Evolutionary conservation across 345 rosid genomes (phyloP), one percentile per base, ranked within the genome.

Genomic region (Salix caprea): DNA sequence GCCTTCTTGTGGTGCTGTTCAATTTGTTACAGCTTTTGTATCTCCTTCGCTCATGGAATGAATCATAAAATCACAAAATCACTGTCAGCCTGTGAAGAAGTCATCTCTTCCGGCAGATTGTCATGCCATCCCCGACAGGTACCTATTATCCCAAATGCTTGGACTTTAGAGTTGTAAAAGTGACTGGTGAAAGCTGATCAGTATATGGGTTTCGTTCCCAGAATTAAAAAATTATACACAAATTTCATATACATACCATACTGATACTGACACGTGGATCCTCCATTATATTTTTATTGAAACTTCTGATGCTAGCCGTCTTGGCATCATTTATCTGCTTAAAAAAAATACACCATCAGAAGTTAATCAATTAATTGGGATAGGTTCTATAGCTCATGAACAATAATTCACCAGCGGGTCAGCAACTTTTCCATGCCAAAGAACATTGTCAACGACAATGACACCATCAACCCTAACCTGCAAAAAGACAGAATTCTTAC

Each of bases 341-440:
- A 71, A 26, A 23, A 73, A 72, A 70, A 42, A 70, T 76, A 66
- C 37, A 36, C 10, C 24, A 79, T n/a, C 13, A 68, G 13, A 69
- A 37, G 26, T 42, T 70, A 71, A 72, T 8, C 42, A 54, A 19
- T 50, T 74, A 32, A 39, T 54, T n/a, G 12, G 13, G 69, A 48
- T 14, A 75, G 68, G 52, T 32, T 60, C 64, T 48, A 71, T 19
- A 40, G 69, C 28, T 32, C 21, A 70, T 19, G 34, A 46, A 23
- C n/a, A 75, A 48, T 6, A 48, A 52, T 21, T 74, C 82, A 92
- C 99, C 93, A 82, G 74, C 11, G 94, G 97, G 69, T 93, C 97
- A 12, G 90, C 89, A 77, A 95, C 99, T 82, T 89, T 89, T 71
- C 97, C 99, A 52, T 93, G 94, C 97, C 97, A 95, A 80, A 95